Evolutionary conservation across 148 eudicot species (phyloP), one percentile per base, ranked within the genome.

Genomic region (Mesembryanthemum crystallinum): DNA sequence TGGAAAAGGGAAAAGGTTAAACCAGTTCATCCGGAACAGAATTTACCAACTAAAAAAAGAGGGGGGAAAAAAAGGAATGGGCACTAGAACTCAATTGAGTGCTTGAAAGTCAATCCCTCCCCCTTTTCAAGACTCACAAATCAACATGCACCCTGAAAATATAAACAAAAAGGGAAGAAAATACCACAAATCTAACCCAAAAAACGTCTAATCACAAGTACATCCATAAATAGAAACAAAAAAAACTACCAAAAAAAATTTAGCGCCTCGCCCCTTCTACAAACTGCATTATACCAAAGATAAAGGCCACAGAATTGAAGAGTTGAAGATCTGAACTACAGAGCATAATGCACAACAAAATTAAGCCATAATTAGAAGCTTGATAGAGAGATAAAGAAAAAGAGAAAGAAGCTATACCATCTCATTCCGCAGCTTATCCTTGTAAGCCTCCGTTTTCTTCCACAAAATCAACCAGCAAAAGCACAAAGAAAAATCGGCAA

Each of bases 351-450:
- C 35, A 23, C 42, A 51, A 39, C 5, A 42, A 33, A 28, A 17
- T 10, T 28, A 23, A 14, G 39, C 32, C n/a, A 32, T 18, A 47
- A 72, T 49, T 47, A 60, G 35, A 69, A 2, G 23, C 30, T 73
- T 25, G 11, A 47, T 7, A 30, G 65, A 27, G n/a, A 17, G 1
- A 66, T 42, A 43, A 14, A 61, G 14, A 51, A 3, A 37, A 3
- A 52, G 15, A 24, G 29, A 23, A 18, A 55, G 39, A 62, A 17
- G 1, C 29, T 77, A 59, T 83, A 91, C 97, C 94, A 94, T 94
- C 89, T 88, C 94, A 90, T 89, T 76, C 78, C 97, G 80, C 63
- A 79, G 80, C 30, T 21, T 75, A 64, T 67, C 74, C 58, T 74
- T 28, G 64, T 18, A 69, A 24, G 72, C 33, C 88, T 83, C 92